A percentile compares a stretch with the other conserved stretches of the same genome.
phyloP scores from a whole-genome alignment of 345 rosid species.

The Linum trigynum region DNA sequence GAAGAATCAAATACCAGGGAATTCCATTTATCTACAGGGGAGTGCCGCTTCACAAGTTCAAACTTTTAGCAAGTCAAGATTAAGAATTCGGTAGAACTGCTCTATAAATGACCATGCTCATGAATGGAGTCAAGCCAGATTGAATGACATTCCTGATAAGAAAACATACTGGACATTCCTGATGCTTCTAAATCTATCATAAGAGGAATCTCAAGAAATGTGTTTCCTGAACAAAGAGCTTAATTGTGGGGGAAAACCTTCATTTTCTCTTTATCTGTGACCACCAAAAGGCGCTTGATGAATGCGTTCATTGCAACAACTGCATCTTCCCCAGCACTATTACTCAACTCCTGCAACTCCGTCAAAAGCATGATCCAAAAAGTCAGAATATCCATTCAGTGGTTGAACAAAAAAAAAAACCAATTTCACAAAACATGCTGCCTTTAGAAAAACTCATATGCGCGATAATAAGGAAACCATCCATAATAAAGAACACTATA shows the following conservation, averaged over 20 bases:
- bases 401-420: neutral
- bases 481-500: no score
- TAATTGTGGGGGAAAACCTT: conserved; percentile 41
- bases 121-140: no score
- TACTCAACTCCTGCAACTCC: conserved; percentile 66
- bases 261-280: conserved; percentile 72
- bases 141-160: neutral
- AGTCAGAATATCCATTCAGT: neutral
- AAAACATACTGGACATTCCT: no score
- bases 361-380: conserved; percentile 8
- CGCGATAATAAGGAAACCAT: no score
- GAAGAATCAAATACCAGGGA: neutral
- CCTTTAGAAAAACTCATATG: neutral
- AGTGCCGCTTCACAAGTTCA: neutral
- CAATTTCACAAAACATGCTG: neutral
- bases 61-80: no score
- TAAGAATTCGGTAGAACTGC: no score
- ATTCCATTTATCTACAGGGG: neutral
- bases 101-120: no score
- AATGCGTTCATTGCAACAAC: conserved; percentile 88
- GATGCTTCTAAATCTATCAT: no score
- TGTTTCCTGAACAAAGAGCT: neutral
- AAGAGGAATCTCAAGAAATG: no score
- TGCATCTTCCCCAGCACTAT: conserved; percentile 90
- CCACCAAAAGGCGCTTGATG: conserved; percentile 80